These are phyloP conservation scores for Vitis amurensis DNA, from an alignment of 164 flowering plant species.

Conservation along the genomic window DNA sequence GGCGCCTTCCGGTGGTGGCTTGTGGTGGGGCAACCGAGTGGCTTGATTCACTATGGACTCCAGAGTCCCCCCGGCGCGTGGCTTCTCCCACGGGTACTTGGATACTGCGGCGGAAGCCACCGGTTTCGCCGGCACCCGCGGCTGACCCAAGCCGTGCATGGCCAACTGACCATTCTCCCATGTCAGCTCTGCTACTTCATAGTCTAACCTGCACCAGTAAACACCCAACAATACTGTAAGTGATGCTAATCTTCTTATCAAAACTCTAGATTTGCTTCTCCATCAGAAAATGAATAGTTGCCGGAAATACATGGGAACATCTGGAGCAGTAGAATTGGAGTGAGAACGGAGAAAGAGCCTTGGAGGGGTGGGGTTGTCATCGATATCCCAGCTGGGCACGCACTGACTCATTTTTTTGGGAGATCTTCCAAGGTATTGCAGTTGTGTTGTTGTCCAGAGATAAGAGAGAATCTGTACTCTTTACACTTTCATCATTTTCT, in stretches of 20 bases:
- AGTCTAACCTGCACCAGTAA: conserved; percentile 47
- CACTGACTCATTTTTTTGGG: conserved; percentile 61
- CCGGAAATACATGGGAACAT: conserved; percentile 31
- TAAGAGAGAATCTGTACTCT: too few species aligned
- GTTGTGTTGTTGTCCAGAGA: too few species aligned
- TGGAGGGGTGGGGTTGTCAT: conserved; percentile 28
- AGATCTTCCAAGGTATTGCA: too few species aligned
- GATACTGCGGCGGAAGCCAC: conserved; percentile 7
- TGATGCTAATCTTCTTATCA: too few species aligned
- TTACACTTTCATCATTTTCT: too few species aligned
- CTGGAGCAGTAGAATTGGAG: conserved; percentile 27
- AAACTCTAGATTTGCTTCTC: too few species aligned
- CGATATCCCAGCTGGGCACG: conserved; percentile 76
- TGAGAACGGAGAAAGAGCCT: conserved; percentile 22
- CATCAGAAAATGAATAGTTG: not conserved
- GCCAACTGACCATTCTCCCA: conserved; percentile 88
- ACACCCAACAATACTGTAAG: not conserved
- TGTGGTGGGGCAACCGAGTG: conserved; percentile 19
- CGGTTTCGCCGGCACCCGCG: conserved; percentile 37
- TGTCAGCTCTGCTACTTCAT: conserved; percentile 82
- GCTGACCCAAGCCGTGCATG: conserved; percentile 73
- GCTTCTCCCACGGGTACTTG: conserved; percentile 52
- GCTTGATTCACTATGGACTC: conserved; percentile 89
- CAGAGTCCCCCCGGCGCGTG: conserved; percentile 67
- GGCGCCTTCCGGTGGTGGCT: conserved; percentile 5